Conservation (phyloP, 257 asterid species). For the Solanum sitiens region DNA sequence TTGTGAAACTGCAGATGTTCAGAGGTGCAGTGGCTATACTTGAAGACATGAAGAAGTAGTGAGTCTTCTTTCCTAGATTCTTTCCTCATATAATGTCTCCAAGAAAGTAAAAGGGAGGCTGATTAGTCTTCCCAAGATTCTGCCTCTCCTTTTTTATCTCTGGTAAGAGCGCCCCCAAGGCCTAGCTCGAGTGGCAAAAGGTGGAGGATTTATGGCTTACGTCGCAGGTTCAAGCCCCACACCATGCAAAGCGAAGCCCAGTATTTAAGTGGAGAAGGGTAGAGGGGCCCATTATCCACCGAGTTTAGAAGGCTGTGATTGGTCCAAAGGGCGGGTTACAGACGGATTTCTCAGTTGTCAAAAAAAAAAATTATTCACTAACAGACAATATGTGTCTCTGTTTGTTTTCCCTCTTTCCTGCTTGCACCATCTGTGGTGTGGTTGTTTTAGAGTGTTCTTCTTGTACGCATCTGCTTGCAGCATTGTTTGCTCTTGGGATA, state of each 20-base stretch:
- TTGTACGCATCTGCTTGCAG: background rate
- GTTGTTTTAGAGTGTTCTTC: background rate
- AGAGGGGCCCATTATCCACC: too few species aligned
- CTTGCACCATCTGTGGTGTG: background rate
- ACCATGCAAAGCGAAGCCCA: too few species aligned
- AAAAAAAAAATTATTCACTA: background rate
- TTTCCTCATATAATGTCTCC: background rate
- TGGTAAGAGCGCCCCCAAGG: background rate
- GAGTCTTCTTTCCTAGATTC: slow-evolving; percentile 17
- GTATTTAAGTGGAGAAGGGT: too few species aligned
- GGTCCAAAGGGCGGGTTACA: too few species aligned
- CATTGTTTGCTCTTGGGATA: background rate
- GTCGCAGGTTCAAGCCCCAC: too few species aligned
- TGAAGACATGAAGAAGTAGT: slow-evolving; percentile 78
- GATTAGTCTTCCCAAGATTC: background rate
- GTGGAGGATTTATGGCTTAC: too few species aligned
- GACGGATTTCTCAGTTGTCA: too few species aligned
- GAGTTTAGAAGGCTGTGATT: too few species aligned
- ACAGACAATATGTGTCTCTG: background rate
- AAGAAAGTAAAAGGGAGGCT: background rate
- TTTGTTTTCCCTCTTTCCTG: background rate
- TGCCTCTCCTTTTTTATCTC: background rate
- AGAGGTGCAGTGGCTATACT: slow-evolving; percentile 88
- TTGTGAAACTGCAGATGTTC: slow-evolving; percentile 51
- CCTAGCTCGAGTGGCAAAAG: too few species aligned